phyloP scores from a whole-genome alignment of 1,284 basidiomycete genomes.

The Amylostereum chailletii region DNA sequence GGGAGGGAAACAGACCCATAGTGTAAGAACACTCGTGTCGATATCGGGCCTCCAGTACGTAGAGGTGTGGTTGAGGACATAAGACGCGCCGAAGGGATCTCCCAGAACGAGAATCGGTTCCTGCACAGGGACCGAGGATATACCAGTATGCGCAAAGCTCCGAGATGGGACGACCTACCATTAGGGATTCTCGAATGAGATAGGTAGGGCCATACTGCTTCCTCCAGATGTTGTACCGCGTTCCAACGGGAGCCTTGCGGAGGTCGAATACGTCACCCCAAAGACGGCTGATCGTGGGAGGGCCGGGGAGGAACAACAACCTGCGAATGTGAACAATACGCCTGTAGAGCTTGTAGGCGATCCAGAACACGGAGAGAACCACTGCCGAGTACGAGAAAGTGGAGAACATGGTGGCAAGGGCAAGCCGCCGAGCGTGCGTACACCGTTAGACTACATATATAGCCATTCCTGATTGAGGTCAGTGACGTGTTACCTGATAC shows the following conservation, averaged over 20 bases:
- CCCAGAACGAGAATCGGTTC: slow-evolving; percentile 6
- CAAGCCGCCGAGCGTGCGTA: no score
- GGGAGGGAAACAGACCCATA: no score
- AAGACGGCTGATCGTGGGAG: not conserved
- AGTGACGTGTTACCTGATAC: no score
- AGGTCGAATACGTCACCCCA: slow-evolving; percentile 1
- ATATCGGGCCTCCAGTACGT: slow-evolving; percentile 5
- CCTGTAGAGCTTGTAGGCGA: not conserved
- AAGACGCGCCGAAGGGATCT: slow-evolving; percentile 8
- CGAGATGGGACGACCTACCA: slow-evolving; percentile 4
- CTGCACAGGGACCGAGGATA: not conserved
- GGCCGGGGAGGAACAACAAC: not conserved
- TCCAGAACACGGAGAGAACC: no score
- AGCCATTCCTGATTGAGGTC: no score
- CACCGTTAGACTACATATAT: no score
- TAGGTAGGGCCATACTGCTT: slow-evolving; percentile 7
- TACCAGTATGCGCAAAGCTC: not conserved
- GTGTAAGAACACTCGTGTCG: slow-evolving; percentile 1
- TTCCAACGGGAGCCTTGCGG: slow-evolving; percentile 1
- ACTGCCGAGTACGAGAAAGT: no score
- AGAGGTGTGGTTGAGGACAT: slow-evolving; percentile 5
- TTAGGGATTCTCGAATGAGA: slow-evolving; percentile 5
- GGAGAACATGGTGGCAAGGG: no score
- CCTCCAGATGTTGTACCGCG: not conserved
- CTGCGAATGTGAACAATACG: not conserved